Base-by-base conservation (phyloP, 257 asterid species). In the Perilla frutescens region DNA sequence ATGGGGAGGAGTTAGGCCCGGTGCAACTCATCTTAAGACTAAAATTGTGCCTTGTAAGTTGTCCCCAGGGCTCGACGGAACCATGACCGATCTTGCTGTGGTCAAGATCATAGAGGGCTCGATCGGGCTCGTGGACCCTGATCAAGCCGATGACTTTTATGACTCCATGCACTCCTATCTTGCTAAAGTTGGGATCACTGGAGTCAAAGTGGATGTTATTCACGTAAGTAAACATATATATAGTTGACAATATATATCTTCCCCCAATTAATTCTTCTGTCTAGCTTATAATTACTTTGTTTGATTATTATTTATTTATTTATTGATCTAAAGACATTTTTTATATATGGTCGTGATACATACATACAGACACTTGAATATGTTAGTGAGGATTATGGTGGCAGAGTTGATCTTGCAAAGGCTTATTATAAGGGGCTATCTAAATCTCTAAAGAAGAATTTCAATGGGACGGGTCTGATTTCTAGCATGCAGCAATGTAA, bases 401-500 rank as follows among this genome's bases (percentile, higher is more conserved):
- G 96, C 14, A 83, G 96, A 63, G 89, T 87, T 56, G 91, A 82
- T 64, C 90, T 89, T 53, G 96, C 91, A 45, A 89, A 84, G 85
- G 86, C 92, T 59, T 87, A 89, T 73, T 89, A 89, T 54, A 83
- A 82, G 37, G 96, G 92, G 5, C 55, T 89, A 13, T 89, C 96
- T 1, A 82, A 85, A 67, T 89, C 96, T 29, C 81, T 89, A 15
- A 72, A 77, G 8, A 89, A 89, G 83, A 89, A 89, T 73, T 89
- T 89, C 87, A 87, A 79, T 48, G 92, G 96, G 37, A 79, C 86
- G 9, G 96, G 92, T 20, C 87, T 85, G 53, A 84, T 89, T 41
- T 81, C 96, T 2, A 89, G 96, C 77, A 89, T 89, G 96, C 92
- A 89, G 53, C 96, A 89, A n/a, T 87, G 92, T 78, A 89, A 89